Percentiles rank a stretch among this genome's conserved stretches.
Evolutionary conservation across 805 yeast species (phyloP).

Genomic region (Wilhelminamyces savonicus): DNA sequence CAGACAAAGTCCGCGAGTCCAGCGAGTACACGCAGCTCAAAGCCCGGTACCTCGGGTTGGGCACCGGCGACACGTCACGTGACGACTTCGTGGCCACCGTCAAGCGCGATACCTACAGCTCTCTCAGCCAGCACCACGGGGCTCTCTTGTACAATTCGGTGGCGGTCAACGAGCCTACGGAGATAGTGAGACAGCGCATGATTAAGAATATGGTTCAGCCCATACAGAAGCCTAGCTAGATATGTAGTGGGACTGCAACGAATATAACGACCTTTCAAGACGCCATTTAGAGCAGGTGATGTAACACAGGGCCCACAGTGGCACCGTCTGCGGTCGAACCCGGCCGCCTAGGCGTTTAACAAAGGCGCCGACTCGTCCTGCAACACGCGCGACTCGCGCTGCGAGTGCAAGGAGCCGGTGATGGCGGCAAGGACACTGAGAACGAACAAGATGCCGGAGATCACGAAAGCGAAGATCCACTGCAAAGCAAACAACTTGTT

Average conservation of each 20-base stretch:
- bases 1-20: constrained; percentile 58
- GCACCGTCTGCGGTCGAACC: too few species aligned
- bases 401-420: constrained; percentile 23
- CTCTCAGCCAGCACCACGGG: constrained; percentile 54
- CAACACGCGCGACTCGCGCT: not conserved
- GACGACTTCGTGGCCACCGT: constrained; percentile 65
- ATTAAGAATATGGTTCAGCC: constrained; percentile 30
- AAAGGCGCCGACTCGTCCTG: constrained; percentile 31
- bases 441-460: constrained; percentile 51
- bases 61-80: constrained; percentile 64
- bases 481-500: constrained; percentile 70
- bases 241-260: too few species aligned
- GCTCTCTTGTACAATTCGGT: constrained; percentile 49
- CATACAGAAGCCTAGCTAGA: constrained; percentile 1
- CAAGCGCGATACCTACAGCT: constrained; percentile 59
- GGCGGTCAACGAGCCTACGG: constrained; percentile 39
- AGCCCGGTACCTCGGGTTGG: constrained; percentile 66
- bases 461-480: constrained; percentile 77
- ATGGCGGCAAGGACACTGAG: constrained; percentile 41
- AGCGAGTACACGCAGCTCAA: constrained; percentile 52
- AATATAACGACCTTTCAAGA: too few species aligned
- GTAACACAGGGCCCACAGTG: too few species aligned
- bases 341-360: constrained; percentile 20
- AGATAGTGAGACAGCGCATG: constrained; percentile 22
- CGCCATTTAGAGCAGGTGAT: too few species aligned